Base-by-base conservation (phyloP, 1,284 basidiomycete species). In the Coniophora puteana region DNA sequence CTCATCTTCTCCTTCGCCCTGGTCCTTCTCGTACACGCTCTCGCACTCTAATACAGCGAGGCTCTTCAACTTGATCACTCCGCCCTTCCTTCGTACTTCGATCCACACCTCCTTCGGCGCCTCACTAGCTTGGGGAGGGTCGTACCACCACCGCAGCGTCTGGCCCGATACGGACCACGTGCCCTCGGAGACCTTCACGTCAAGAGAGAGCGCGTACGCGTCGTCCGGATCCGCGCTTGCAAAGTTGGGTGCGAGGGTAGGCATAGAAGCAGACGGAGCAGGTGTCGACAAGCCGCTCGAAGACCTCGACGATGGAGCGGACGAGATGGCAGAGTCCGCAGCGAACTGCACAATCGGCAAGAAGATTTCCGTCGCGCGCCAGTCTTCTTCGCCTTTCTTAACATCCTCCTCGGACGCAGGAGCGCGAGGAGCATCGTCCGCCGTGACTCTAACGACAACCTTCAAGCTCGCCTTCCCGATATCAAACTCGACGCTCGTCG, bases 331-430 rank as follows among this genome's bases (percentile, higher is more conserved):
- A 20, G 54, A 55, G 12, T 71, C 67, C 10, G 69, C 69, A 4
- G 89, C 92, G 55, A 82, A 97, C 61, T 96, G 93, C n/a, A 94
- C 79, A 39, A 90, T 72, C 1, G 93, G 93, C 1, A 96, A 60
- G 58, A 78, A 97, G 13, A 96, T 83, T 70, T 94, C 91, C 8
- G 91, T 95, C 10, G 80, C 72, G 13, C 37, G 14, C 33, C 20
- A 4, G 20, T 30, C 18, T 63, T 65, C 7, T 65, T 63, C 11
- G 16, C 16, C 24, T 17, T 20, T 13, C 24, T 13, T 22, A 20
- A 35, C 23, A 8, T 27, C 48, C 2, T 43, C 48, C 13, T 46
- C 48, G 14, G 45, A 49, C 4, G 51, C 52, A 5, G 43, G 25
- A 7, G 45, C 47, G 2, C 38, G 41, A 1, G 63, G 66, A 23